phyloP scores from a whole-genome alignment of 768 basidiomycete genomes.

The Russula lepida region DNA sequence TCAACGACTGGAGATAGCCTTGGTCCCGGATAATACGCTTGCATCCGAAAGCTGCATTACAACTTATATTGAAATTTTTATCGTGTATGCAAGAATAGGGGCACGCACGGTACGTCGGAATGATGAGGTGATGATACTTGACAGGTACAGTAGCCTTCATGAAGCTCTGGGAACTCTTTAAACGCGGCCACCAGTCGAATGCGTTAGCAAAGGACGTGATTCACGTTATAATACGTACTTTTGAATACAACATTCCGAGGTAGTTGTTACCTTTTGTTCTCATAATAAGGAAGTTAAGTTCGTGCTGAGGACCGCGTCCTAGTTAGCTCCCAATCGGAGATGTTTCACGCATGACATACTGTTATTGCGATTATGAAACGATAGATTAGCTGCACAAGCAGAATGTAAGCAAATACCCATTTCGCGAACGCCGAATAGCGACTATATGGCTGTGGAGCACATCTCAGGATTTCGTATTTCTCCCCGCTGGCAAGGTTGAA shows the following conservation, averaged over 20 bases:
- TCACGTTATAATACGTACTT: background rate
- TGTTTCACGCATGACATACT: slow-evolving; percentile 26
- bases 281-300: background rate
- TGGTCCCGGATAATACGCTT: slow-evolving; percentile 55
- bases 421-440: slow-evolving; percentile 36
- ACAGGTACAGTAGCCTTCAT: slow-evolving; percentile 38
- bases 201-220: background rate
- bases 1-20: slow-evolving; percentile 43
- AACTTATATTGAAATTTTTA: background rate
- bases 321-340: background rate
- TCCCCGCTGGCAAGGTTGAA: background rate
- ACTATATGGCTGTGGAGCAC: slow-evolving; percentile 21
- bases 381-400: slow-evolving; percentile 38
- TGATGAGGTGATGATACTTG: slow-evolving; percentile 26
- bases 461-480: background rate
- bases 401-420: slow-evolving; percentile 48
- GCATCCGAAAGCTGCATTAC: slow-evolving; percentile 42
- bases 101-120: slow-evolving; percentile 43
- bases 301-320: background rate
- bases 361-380: slow-evolving; percentile 38
- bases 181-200: background rate
- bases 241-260: background rate
- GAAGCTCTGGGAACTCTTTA: slow-evolving; percentile 35
- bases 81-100: background rate
- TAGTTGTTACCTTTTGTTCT: slow-evolving; percentile 8